Percentiles rank a stretch among this genome's conserved stretches.
Conservation (phyloP, 2,329 filamentous ascomycete genomes). For the Ceratocystis ficicola region DNA sequence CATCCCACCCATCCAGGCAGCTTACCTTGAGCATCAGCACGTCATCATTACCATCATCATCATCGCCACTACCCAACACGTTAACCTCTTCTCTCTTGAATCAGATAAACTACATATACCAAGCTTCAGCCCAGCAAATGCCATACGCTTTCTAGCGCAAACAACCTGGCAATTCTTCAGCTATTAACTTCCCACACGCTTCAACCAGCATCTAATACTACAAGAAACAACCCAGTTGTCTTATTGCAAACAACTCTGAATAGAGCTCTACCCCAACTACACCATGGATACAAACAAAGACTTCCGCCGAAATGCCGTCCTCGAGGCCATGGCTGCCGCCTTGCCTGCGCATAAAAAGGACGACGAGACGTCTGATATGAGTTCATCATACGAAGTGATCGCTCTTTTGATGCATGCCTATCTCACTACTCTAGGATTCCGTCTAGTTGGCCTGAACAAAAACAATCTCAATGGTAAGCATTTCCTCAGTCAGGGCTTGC, state of each 20-base stretch:
- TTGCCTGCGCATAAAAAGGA: slow-evolving; percentile 42
- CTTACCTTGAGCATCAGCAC: too few relatives aligned
- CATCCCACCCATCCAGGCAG: too few relatives aligned
- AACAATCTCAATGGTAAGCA: slow-evolving; percentile 56
- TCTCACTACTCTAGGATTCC: slow-evolving; percentile 68
- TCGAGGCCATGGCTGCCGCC: slow-evolving; percentile 47
- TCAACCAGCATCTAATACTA: too few relatives aligned
- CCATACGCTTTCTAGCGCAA: too few relatives aligned
- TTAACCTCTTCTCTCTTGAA: too few relatives aligned
- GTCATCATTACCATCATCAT: too few relatives aligned
- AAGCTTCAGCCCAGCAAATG: too few relatives aligned
- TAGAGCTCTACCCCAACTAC: background rate
- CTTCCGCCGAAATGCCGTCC: slow-evolving; percentile 36
- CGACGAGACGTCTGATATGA: slow-evolving; percentile 50
- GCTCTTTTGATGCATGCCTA: slow-evolving; percentile 75
- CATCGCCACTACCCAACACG: too few relatives aligned
- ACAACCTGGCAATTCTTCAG: too few relatives aligned
- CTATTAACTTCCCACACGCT: too few relatives aligned
- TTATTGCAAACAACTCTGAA: background rate
- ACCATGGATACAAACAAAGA: slow-evolving; percentile 28
- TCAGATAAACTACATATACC: too few relatives aligned
- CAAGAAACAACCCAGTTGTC: too few relatives aligned
- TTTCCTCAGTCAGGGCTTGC: background rate
- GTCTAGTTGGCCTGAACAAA: slow-evolving; percentile 71
- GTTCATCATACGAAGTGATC: slow-evolving; percentile 66